Conservation (phyloP, 371 early-diverging fungal genomes). For the Conidiobolus incongruus region DNA sequence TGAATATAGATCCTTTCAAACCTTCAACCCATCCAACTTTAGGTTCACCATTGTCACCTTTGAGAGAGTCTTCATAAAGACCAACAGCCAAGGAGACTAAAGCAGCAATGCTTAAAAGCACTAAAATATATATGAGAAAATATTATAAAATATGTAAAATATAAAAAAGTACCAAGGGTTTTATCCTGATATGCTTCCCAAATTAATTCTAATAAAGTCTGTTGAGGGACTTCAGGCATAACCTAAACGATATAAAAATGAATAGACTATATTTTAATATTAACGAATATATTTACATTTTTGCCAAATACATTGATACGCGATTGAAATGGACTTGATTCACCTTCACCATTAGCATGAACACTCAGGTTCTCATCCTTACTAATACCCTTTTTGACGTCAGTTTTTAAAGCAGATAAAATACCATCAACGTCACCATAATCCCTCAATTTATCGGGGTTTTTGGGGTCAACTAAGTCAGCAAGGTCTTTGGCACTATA, state of each 20-base stretch:
- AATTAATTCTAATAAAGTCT: neutral
- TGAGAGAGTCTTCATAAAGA: conserved; percentile 48
- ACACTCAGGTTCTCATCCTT: conserved; percentile 20
- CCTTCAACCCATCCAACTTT: conserved; percentile 52
- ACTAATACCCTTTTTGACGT: conserved; percentile 33
- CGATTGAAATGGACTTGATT: conserved; percentile 20
- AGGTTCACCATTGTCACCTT: conserved; percentile 12
- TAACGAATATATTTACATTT: too few species aligned
- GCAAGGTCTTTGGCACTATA: neutral
- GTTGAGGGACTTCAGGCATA: neutral
- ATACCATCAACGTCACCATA: conserved; percentile 39
- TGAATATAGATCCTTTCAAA: too few species aligned
- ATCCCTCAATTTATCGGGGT: conserved; percentile 15
- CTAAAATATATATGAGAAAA: conserved; percentile 12
- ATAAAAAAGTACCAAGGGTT: conserved; percentile 4
- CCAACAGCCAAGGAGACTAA: conserved; percentile 66
- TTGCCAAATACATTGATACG: conserved; percentile 45
- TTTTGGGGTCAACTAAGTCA: conserved; percentile 2
- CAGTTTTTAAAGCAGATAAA: conserved; percentile 30
- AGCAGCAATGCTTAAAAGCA: conserved; percentile 57
- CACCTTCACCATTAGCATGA: conserved; percentile 6
- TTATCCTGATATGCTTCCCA: conserved; percentile 3
- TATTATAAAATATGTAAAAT: conserved; percentile 5
- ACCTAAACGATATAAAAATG: too few species aligned
- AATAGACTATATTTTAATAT: too few species aligned